A percentile compares a stretch with the other conserved stretches of the same genome.
Evolutionary conservation across 2,329 filamentous ascomycete species (phyloP).

Genomic region (Penicillium janthinellum): DNA sequence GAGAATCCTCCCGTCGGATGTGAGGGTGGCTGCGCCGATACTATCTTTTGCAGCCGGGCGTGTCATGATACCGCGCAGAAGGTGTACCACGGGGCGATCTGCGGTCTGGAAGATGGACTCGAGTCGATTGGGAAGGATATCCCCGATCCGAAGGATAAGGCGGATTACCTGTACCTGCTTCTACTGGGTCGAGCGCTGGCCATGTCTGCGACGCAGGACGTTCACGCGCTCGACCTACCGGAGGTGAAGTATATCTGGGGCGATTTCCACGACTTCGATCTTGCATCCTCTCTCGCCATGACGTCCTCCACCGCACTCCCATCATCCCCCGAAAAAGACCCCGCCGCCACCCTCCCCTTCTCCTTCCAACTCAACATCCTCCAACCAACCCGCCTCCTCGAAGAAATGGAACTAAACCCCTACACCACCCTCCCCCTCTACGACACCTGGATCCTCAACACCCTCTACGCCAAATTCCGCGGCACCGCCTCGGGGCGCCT

Average conservation of each 20-base stretch:
- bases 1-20: slow-evolving; percentile 48
- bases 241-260: slow-evolving; percentile 68
- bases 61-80: slow-evolving; percentile 59
- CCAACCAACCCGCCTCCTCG: slow-evolving; percentile 61
- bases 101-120: slow-evolving; percentile 54
- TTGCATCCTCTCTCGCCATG: slow-evolving; percentile 7
- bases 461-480: slow-evolving; percentile 87
- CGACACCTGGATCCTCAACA: slow-evolving; percentile 73
- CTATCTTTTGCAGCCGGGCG: slow-evolving; percentile 61
- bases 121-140: slow-evolving; percentile 62
- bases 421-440: slow-evolving; percentile 50
- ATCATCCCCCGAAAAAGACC: background rate
- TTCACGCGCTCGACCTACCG: slow-evolving; percentile 61
- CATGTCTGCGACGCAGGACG: slow-evolving; percentile 61
- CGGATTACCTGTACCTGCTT: slow-evolving; percentile 62
- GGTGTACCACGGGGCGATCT: slow-evolving; percentile 61
- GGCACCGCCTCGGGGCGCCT: slow-evolving; percentile 88
- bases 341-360: slow-evolving; percentile 58
- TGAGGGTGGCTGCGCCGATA: slow-evolving; percentile 56
- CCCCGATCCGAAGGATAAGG: slow-evolving; percentile 57
- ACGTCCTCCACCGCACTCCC: slow-evolving; percentile 3
- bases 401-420: slow-evolving; percentile 65
- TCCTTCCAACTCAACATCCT: slow-evolving; percentile 63
- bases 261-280: slow-evolving; percentile 54
- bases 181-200: slow-evolving; percentile 61